phyloP scores from a whole-genome alignment of 2,329 filamentous ascomycete genomes.

The Lasiodiplodia theobromae region DNA sequence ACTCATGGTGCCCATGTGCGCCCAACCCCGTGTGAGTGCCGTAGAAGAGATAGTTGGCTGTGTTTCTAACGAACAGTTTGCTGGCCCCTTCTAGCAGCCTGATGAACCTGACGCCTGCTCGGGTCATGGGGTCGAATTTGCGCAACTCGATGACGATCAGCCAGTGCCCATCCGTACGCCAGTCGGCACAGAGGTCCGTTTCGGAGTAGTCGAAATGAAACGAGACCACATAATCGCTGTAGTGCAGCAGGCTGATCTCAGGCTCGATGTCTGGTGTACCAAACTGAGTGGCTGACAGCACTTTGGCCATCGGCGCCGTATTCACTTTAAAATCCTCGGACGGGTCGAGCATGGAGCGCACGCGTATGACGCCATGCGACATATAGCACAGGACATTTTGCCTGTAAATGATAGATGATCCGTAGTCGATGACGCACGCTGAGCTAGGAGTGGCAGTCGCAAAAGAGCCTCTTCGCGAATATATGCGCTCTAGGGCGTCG shows the following conservation, averaged over 20 bases:
- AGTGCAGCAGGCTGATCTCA: slow-evolving; percentile 41
- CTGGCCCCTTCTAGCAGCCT: slow-evolving; percentile 36
- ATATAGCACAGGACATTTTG: slow-evolving; percentile 72
- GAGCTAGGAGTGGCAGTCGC: slow-evolving; percentile 68
- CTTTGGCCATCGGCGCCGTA: neutral
- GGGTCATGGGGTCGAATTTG: slow-evolving; percentile 29
- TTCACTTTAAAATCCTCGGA: neutral
- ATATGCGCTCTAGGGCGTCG: slow-evolving; percentile 64
- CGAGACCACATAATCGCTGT: slow-evolving; percentile 43
- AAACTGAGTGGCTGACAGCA: neutral
- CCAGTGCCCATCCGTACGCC: slow-evolving; percentile 4
- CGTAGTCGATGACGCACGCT: slow-evolving; percentile 65
- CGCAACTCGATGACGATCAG: slow-evolving; percentile 33
- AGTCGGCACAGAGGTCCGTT: neutral
- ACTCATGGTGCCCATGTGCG: slow-evolving; percentile 65
- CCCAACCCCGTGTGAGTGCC: slow-evolving; percentile 67
- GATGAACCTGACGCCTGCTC: neutral
- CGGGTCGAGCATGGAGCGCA: neutral
- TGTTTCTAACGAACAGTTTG: slow-evolving; percentile 73
- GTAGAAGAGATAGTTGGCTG: slow-evolving; percentile 67
- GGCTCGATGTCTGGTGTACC: slow-evolving; percentile 8
- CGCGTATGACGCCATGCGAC: slow-evolving; percentile 4
- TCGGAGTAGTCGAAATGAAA: slow-evolving; percentile 34
- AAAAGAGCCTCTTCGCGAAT: slow-evolving; percentile 67
- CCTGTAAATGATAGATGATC: slow-evolving; percentile 67